Evolutionary conservation across 768 basidiomycete species (phyloP).

Genomic region (Dendrothele bispora): DNA sequence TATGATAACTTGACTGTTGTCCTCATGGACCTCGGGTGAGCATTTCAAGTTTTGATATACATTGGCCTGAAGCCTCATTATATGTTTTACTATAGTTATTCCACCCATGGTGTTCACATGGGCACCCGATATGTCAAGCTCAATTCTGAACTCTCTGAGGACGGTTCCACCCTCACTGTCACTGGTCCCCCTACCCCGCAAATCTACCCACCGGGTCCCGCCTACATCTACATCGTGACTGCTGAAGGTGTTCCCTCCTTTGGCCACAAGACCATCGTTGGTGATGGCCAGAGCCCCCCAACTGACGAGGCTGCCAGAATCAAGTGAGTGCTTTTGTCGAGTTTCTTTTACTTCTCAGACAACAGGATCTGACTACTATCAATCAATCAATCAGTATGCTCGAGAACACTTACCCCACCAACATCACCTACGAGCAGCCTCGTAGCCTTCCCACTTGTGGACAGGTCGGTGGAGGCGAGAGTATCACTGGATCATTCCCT

Average conservation of each 20-base stretch:
- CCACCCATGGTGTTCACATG: constrained; percentile 19
- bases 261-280: constrained; percentile 12
- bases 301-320: constrained; percentile 11
- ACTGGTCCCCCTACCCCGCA: constrained; percentile 13
- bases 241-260: constrained; percentile 8
- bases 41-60: no score
- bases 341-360: no score
- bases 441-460: no score
- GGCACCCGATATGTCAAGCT: constrained; percentile 19
- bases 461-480: no score
- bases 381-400: no score
- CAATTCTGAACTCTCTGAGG: constrained; percentile 7
- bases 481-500: no score
- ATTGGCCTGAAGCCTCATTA: no score
- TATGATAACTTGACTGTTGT: neutral
- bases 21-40: constrained; percentile 6
- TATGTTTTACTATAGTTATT: no score
- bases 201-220: constrained; percentile 17
- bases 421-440: no score
- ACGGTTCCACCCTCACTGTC: constrained; percentile 9
- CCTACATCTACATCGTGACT: constrained; percentile 9
- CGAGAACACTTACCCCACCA: no score
- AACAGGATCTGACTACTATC: no score
- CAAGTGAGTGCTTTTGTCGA: constrained; percentile 7
- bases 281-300: constrained; percentile 10